Evolutionary conservation across 768 basidiomycete species (phyloP), one percentile per base, ranked within the genome.

Genomic region (Mycena latifolia): DNA sequence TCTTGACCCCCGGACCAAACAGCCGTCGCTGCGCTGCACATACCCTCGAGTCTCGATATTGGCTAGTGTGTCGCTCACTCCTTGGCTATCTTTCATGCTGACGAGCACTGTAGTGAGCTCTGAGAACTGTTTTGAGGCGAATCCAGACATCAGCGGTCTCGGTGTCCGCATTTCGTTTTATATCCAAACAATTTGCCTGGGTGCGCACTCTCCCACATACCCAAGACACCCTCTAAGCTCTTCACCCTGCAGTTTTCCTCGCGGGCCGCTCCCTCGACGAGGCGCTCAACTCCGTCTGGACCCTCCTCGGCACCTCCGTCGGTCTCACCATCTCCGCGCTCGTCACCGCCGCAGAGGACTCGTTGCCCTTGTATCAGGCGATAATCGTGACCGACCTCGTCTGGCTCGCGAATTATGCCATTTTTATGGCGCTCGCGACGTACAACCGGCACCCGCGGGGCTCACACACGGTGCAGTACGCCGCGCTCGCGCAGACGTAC

Each of bases 151-250:
- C 31, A 71, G 64, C 54, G 75, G 75, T 0, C 56, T 73, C 15
- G 75, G 75, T 5, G 74, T 76, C 15, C 70, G 75, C 20, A 55
- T 74, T 14, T 71, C 71, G 4, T 74, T 75, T 41, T 75, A 76
- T 56, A 17, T 75, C 20, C 75, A 76, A 48, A 73, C 65, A 22
- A 67, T 74, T 28, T 52, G 73, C 11, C 57, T 74, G 43, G 73
- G 73, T 67, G 55, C 52, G 57, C 18, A 2, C 20, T n/a, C n/a
- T 56, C 41, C 52, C 11, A 22, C 28, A 5, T 11, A 6, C 6
- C 17, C 3, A 1, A 8, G 6, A 35, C 14, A 7, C 8, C 33
- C 33, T 24, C 22, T 35, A 14, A 24, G 11, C 24, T 57, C 29
- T 35, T n/a, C n/a, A n/a, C n/a, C n/a, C 12, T 15, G n/a, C 55